Evolutionary conservation across 768 basidiomycete genomes (phyloP).

Genomic region (Phanerodontia chrysosporium): DNA sequence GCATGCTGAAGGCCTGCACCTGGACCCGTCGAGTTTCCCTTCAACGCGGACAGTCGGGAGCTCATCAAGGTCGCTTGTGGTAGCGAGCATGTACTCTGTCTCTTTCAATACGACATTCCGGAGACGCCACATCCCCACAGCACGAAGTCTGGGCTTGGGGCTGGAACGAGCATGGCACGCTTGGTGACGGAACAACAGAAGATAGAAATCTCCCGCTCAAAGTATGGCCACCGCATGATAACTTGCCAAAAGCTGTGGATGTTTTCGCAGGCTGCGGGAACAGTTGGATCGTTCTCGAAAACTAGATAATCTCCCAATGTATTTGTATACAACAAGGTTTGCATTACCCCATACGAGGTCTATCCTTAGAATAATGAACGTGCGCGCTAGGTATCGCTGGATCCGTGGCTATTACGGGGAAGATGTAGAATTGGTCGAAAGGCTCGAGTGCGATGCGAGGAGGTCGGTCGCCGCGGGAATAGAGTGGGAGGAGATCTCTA

Average conservation of each 20-base stretch:
- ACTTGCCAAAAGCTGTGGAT: constrained; percentile 7
- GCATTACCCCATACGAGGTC: not conserved
- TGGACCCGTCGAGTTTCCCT: constrained; percentile 29
- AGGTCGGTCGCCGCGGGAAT: not conserved
- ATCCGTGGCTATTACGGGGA: constrained; percentile 5
- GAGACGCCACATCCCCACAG: not conserved
- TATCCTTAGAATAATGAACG: not conserved
- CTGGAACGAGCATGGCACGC: constrained; percentile 98
- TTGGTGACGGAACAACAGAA: constrained; percentile 60
- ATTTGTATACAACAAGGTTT: not conserved
- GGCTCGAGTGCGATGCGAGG: not conserved
- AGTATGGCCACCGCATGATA: constrained; percentile 45
- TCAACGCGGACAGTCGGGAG: constrained; percentile 15
- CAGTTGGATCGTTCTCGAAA: constrained; percentile 38
- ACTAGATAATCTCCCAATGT: constrained; percentile 1
- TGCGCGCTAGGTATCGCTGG: not conserved
- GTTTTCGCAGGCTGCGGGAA: constrained; percentile 52
- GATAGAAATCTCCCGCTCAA: constrained; percentile 48
- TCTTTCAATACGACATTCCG: constrained; percentile 9
- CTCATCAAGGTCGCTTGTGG: constrained; percentile 55
- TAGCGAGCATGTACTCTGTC: constrained; percentile 75
- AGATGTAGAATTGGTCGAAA: not conserved
- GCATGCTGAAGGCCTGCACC: constrained; percentile 14
- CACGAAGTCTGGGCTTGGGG: constrained; percentile 82
- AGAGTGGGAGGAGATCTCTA: not conserved